Conservation (phyloP, 805 yeast genomes). For the Candida fluviatilis region DNA sequence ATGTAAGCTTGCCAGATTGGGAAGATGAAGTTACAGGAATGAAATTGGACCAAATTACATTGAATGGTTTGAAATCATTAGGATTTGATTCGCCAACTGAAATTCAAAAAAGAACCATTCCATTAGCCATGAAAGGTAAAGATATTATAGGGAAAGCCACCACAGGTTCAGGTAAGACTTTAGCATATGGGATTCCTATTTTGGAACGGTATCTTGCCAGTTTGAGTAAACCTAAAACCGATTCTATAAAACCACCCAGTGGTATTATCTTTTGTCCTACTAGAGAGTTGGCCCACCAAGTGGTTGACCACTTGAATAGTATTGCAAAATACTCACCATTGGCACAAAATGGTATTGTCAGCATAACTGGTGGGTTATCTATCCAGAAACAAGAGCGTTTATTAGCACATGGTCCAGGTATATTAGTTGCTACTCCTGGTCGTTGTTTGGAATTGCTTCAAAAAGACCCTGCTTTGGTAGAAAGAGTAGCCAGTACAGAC, state of each 20-base stretch:
- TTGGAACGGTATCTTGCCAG: conserved; percentile 55
- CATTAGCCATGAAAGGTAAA: conserved; percentile 63
- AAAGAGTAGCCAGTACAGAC: conserved; percentile 43
- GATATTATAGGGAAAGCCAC: conserved; percentile 95
- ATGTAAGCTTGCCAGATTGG: conserved; percentile 61
- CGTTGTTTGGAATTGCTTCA: conserved; percentile 80
- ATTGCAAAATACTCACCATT: conserved; percentile 52
- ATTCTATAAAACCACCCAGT: conserved; percentile 43
- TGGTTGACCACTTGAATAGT: conserved; percentile 67
- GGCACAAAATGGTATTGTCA: conserved; percentile 54
- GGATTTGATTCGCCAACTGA: conserved; percentile 74
- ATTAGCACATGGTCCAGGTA: conserved; percentile 66
- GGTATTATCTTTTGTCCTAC: conserved; percentile 93
- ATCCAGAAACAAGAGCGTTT: conserved; percentile 89
- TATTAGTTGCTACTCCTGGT: conserved; percentile 94
- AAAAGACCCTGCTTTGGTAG: conserved; percentile 46
- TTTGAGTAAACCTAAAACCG: conserved; percentile 12
- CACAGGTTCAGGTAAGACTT: conserved; percentile 96
- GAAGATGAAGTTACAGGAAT: conserved; percentile 35
- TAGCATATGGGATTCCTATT: conserved; percentile 93
- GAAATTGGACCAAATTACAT: conserved; percentile 48
- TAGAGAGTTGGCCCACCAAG: conserved; percentile 94
- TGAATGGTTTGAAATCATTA: conserved; percentile 57
- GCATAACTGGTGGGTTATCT: conserved; percentile 92
- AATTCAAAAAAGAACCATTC: conserved; percentile 75